Conservation (phyloP, 2,329 filamentous ascomycete genomes). For the Phaeosphaeria sp. region DNA sequence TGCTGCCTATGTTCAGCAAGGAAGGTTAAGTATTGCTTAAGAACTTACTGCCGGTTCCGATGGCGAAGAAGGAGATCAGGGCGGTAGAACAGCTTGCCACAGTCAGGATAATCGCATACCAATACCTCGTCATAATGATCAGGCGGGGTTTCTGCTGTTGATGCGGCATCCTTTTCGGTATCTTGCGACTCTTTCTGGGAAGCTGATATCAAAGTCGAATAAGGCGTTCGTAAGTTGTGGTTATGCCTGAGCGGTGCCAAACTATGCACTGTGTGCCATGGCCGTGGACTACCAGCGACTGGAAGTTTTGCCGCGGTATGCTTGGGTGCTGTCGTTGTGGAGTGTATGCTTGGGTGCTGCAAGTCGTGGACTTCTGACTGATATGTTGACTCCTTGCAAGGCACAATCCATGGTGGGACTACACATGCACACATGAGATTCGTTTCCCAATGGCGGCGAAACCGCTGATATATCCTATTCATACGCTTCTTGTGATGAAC, state of each 20-base stretch:
- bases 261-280: no score
- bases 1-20: conserved; percentile 29
- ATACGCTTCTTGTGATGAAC: conserved; percentile 17
- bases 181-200: no score
- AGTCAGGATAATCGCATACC: conserved; percentile 49
- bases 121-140: conserved; percentile 48
- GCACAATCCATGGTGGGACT: no score
- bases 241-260: no score
- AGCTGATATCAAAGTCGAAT: no score
- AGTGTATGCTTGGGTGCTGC: background rate
- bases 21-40: background rate
- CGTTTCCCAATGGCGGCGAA: conserved; percentile 30
- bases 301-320: no score
- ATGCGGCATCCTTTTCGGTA: conserved; percentile 55
- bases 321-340: background rate
- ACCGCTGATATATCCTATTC: conserved; percentile 30
- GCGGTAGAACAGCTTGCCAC: conserved; percentile 53
- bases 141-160: no score
- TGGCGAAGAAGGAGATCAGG: conserved; percentile 54
- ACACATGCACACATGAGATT: conserved; percentile 2
- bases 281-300: no score
- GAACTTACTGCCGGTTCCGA: conserved; percentile 53
- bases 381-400: background rate
- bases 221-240: no score
- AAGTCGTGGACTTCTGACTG: background rate